A percentile compares a stretch with the other conserved stretches of the same genome.
phyloP scores from a whole-genome alignment of 208 protist genomes.

The Phytomonas serpens region DNA sequence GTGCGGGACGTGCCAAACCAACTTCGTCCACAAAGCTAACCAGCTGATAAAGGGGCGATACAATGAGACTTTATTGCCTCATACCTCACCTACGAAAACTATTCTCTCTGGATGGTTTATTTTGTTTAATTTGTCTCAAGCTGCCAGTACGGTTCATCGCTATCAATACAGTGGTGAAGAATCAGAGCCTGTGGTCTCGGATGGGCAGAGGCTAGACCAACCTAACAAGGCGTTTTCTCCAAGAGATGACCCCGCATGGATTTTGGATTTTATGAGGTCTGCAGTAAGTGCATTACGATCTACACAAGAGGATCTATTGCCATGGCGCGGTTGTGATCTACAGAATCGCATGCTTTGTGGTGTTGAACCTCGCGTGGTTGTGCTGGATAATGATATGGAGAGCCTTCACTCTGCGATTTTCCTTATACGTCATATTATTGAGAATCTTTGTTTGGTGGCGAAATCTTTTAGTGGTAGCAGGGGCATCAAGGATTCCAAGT shows the following conservation, averaged over 20 bases:
- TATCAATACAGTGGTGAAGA: not conserved
- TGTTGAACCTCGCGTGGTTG: conserved; percentile 21
- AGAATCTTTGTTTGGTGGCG: conserved; percentile 1
- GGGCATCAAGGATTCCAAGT: conserved; percentile 11
- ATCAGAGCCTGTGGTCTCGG: not conserved
- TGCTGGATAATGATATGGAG: conserved; percentile 23
- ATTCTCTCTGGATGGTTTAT: not conserved
- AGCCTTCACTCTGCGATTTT: conserved; percentile 31
- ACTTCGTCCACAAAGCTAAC: not conserved
- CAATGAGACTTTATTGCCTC: not conserved
- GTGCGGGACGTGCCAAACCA: not conserved
- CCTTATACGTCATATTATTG: conserved; percentile 18
- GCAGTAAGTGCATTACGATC: not conserved
- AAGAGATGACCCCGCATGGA: not conserved
- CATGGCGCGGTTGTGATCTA: conserved; percentile 56
- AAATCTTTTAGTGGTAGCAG: not conserved
- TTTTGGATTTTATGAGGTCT: not conserved
- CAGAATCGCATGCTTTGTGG: conserved; percentile 26
- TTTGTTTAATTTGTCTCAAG: not conserved
- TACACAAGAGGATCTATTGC: conserved; percentile 28
- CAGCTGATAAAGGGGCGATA: not conserved
- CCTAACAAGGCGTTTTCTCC: not conserved
- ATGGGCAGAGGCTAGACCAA: not conserved
- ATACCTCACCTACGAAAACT: not conserved
- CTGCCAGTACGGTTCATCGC: not conserved